Conservation (phyloP, 1,139 yeast species). For the Protomyces arabidopsidicola region DNA sequence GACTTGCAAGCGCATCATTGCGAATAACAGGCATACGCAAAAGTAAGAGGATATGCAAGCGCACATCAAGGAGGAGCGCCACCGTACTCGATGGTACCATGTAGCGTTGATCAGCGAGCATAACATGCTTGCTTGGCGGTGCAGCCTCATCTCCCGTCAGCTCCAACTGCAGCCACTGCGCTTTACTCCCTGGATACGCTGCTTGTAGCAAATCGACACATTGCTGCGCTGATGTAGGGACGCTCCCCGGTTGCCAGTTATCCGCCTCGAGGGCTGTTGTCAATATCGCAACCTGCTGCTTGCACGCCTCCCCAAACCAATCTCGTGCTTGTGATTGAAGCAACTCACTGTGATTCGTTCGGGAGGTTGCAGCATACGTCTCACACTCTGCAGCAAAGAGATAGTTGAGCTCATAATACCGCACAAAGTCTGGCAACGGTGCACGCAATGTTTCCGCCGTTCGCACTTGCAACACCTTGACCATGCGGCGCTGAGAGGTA, state of each 20-base stretch:
- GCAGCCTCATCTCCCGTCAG: neutral
- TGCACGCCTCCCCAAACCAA: slow-evolving; percentile 58
- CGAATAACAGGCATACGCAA: slow-evolving; percentile 50
- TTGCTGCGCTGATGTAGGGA: slow-evolving; percentile 49
- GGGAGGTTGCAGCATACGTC: slow-evolving; percentile 67
- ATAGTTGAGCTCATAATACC: slow-evolving; percentile 61
- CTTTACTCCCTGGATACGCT: slow-evolving; percentile 8
- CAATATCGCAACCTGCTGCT: slow-evolving; percentile 45
- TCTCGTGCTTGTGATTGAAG: slow-evolving; percentile 46
- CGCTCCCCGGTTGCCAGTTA: slow-evolving; percentile 57
- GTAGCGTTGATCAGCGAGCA: neutral
- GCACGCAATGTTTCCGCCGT: slow-evolving; percentile 61
- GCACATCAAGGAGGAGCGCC: slow-evolving; percentile 1
- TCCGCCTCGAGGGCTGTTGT: slow-evolving; percentile 59
- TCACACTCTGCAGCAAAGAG: slow-evolving; percentile 81
- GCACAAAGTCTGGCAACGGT: slow-evolving; percentile 51
- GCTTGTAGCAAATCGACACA: slow-evolving; percentile 47
- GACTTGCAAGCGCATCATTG: slow-evolving; percentile 40
- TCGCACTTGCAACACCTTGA: slow-evolving; percentile 73
- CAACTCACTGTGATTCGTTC: slow-evolving; percentile 57
- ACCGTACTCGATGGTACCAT: slow-evolving; percentile 13
- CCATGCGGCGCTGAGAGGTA: slow-evolving; percentile 68
- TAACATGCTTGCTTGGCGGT: neutral
- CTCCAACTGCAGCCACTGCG: neutral
- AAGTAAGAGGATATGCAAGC: slow-evolving; percentile 40